Evolutionary conservation across 2,329 filamentous ascomycete genomes (phyloP), one percentile per base, ranked within the genome.

Genomic region (Ceratocystiopsis minuta): DNA sequence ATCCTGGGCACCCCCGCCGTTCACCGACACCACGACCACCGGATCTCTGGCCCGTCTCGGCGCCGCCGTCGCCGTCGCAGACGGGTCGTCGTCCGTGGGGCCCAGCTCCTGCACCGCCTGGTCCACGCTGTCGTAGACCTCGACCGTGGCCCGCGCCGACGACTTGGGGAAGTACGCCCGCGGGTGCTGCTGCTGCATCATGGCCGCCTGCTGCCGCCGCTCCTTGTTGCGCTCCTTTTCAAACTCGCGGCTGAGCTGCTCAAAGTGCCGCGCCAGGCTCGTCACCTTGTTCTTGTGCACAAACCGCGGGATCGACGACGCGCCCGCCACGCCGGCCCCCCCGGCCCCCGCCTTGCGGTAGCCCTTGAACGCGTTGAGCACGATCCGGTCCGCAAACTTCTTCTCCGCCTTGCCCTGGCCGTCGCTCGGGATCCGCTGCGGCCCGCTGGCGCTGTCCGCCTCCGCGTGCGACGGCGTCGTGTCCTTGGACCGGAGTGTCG

Each of bases 171-270:
- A 60, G 55, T 88, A 88, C 1, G 85, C 84, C 47, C 87, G 74
- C 14, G 84, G 83, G 56, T 72, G 67, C 36, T 69, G 67, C 36
- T 69, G 65, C 36, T 69, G 65, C 54, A 80, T 77, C 53, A 78
- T 85, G 37, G 83, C 81, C 20, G 84, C 82, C 45, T 84, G 68
- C 56, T 86, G 80, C 52, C 79, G 80, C 49, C 83, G 75, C 57
- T 96, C 88, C 39, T 82, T 79, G 50, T 92, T 73, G 37, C 90
- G 75, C 60, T 98, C 88, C 52, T 88, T 93, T 55, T 95, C 86
- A 50, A 98, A 98, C 54, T 98, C 92, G 18, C 87, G 79, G 51
- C 86, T 95, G 43, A 98, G 68, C 57, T 96, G 87, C 58, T 98
- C 92, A 55, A 98, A 96, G 57, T 96, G 90, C 51, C 84, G 84